Percentiles rank a stretch among this genome's conserved stretches.
These are phyloP conservation scores for Penicillium atrosanguineum DNA, from an alignment of 495 filamentous ascomycete species.

Conservation along the genomic window DNA sequence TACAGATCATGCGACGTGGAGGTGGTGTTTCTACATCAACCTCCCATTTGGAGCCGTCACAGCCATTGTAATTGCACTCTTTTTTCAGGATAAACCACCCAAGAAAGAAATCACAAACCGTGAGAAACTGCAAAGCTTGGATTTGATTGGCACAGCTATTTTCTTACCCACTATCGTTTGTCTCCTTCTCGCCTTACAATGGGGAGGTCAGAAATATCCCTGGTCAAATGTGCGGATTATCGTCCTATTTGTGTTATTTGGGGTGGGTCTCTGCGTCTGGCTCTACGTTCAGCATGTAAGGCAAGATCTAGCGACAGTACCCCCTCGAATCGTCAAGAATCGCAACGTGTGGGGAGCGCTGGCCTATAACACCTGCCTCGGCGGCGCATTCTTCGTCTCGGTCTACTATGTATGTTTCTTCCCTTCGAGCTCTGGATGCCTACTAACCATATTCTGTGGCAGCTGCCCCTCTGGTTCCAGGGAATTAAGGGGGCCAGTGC, in stretches of 20 bases:
- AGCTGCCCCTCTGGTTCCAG: too few relatives aligned
- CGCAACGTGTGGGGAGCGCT: conserved; percentile 51
- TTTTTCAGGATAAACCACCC: conserved; percentile 16
- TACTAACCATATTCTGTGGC: too few relatives aligned
- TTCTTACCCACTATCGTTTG: conserved; percentile 36
- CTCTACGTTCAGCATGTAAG: conserved; percentile 15
- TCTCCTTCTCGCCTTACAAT: conserved; percentile 40
- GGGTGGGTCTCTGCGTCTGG: conserved; percentile 16
- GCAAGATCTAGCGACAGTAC: conserved; percentile 26
- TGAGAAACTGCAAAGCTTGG: conserved; percentile 22
- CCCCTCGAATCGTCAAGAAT: conserved; percentile 45
- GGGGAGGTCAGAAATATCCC: conserved; percentile 43
- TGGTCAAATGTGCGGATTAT: conserved; percentile 45
- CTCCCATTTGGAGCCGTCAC: conserved; percentile 55
- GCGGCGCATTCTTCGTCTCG: conserved; percentile 41
- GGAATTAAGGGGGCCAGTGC: too few relatives aligned
- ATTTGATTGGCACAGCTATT: conserved; percentile 25
- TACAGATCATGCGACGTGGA: conserved; percentile 58
- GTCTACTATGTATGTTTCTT: conserved; percentile 25
- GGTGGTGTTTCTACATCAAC: conserved; percentile 59
- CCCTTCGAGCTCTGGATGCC: too few relatives aligned
- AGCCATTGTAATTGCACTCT: conserved; percentile 6
- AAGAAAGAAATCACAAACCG: conserved; percentile 5
- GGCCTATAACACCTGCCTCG: conserved; percentile 41
- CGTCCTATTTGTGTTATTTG: conserved; percentile 30